Conservation (phyloP, 345 rosid species). For the Geranium brycei region DNA sequence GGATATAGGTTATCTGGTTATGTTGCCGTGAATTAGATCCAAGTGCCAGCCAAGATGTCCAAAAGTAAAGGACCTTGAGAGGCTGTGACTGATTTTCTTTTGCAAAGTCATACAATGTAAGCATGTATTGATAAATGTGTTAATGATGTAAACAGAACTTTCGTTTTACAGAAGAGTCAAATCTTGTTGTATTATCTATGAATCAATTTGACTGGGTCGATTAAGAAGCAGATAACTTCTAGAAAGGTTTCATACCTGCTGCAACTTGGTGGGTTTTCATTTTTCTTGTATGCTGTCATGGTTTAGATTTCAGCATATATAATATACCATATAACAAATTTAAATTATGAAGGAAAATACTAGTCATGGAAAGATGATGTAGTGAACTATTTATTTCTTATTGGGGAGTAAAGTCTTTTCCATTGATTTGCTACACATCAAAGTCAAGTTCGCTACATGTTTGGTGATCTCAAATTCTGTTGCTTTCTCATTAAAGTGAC, state of each 20-base stretch:
- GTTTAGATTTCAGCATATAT: background rate
- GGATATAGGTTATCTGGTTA: too few relatives aligned
- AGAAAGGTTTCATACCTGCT: background rate
- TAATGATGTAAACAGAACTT: background rate
- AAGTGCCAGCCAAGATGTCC: background rate
- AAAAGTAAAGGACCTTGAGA: background rate
- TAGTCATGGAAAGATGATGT: background rate
- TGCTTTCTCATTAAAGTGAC: slow-evolving; percentile 1
- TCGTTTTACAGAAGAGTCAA: background rate
- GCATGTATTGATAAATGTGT: background rate
- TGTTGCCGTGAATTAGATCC: background rate
- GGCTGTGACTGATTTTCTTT: background rate
- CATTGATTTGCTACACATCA: background rate
- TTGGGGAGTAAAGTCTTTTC: background rate
- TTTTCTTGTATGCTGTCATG: background rate
- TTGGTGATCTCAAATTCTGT: slow-evolving; percentile 10
- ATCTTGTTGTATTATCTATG: background rate
- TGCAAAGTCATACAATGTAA: background rate
- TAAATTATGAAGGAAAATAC: background rate
- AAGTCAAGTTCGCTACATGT: slow-evolving; percentile 6
- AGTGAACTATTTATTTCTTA: background rate
- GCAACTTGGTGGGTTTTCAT: background rate
- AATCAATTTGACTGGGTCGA: background rate
- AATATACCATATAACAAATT: background rate
- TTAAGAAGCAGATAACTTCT: background rate